Evolutionary conservation across 1,284 basidiomycete genomes (phyloP).

Genomic region (Sporisorium reilianum): DNA sequence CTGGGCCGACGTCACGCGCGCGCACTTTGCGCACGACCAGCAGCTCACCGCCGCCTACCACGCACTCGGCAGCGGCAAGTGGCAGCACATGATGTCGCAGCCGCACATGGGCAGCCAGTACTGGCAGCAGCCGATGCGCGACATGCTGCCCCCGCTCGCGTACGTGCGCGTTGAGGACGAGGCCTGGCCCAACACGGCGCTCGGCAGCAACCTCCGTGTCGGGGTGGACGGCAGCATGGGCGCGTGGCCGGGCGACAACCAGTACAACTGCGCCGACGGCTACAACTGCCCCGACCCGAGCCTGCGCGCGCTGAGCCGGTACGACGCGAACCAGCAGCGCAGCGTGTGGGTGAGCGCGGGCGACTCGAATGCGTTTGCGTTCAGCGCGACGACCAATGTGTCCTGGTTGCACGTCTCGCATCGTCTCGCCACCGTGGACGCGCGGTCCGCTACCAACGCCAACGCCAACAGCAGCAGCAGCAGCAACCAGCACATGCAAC

Average conservation of each 20-base stretch:
- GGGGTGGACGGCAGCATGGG: constrained; percentile 39
- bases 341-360: constrained; percentile 33
- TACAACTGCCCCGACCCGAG: constrained; percentile 39
- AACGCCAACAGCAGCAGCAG: constrained; percentile 4
- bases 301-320: constrained; percentile 9
- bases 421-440: constrained; percentile 12
- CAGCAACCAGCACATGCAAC: constrained; percentile 1
- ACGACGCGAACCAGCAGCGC: constrained; percentile 26
- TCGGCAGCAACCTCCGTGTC: constrained; percentile 24
- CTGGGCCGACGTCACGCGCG: constrained; percentile 17
- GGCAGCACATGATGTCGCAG: constrained; percentile 37
- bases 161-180: constrained; percentile 17
- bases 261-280: constrained; percentile 38
- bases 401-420: constrained; percentile 20
- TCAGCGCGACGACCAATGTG: constrained; percentile 22
- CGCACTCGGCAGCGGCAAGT: constrained; percentile 21
- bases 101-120: constrained; percentile 40
- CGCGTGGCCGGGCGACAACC: constrained; percentile 40
- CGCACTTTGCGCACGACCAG: constrained; percentile 17
- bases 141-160: constrained; percentile 16
- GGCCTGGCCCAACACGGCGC: constrained; percentile 24
- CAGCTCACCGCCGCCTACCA: constrained; percentile 25
- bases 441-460: neutral
- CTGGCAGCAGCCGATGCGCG: constrained; percentile 41
- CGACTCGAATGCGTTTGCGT: constrained; percentile 17